These are phyloP conservation scores for Peniophora sp. DNA, from an alignment of 1,284 basidiomycete genomes.

Conservation along the genomic window DNA sequence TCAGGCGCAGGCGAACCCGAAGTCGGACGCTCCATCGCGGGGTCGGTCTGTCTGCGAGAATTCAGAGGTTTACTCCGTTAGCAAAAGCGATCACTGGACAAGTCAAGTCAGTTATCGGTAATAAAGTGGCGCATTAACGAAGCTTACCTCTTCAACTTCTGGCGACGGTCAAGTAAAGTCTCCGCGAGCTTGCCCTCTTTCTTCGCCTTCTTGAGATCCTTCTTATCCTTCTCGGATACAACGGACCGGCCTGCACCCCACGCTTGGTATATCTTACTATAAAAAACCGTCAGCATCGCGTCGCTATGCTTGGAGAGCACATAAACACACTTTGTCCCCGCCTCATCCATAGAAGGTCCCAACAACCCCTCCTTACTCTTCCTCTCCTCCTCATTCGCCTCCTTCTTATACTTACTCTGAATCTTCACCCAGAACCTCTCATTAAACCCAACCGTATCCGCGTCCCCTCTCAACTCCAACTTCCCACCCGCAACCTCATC, in stretches of 20 bases:
- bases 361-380: constrained; percentile 58
- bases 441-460: constrained; percentile 70
- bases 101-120: constrained; percentile 9
- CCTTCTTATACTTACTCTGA: constrained; percentile 84
- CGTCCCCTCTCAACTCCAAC: constrained; percentile 73
- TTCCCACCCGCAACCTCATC: constrained; percentile 80
- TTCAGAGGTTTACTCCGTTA: too few species aligned
- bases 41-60: too few species aligned
- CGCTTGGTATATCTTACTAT: constrained; percentile 72
- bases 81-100: constrained; percentile 56
- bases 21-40: too few species aligned
- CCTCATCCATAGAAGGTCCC: constrained; percentile 58
- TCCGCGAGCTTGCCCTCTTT: constrained; percentile 87
- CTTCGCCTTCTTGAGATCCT: constrained; percentile 74
- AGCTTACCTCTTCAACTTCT: constrained; percentile 83
- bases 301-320: background rate
- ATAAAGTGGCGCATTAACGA: constrained; percentile 6
- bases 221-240: constrained; percentile 64
- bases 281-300: constrained; percentile 1
- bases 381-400: constrained; percentile 77
- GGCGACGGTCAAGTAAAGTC: constrained; percentile 79
- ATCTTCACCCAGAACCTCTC: constrained; percentile 87
- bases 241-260: constrained; percentile 81
- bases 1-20: too few species aligned
- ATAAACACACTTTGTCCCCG: constrained; percentile 55